phyloP scores from a whole-genome alignment of 768 basidiomycete genomes.

The Mycena olivaceomarginata region DNA sequence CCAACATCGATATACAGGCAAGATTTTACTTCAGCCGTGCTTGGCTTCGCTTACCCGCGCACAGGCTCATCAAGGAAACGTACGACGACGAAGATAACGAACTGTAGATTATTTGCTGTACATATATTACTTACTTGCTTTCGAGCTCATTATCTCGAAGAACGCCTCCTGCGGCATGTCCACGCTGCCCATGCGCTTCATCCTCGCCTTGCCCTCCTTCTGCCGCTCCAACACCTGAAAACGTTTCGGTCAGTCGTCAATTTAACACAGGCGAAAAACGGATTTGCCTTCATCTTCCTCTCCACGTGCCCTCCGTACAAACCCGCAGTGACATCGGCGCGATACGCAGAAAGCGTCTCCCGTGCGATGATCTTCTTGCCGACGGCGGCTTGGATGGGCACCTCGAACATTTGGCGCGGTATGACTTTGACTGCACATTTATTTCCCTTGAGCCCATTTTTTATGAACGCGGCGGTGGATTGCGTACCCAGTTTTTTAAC shows the following conservation, averaged over 20 bases:
- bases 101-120: slow-evolving; percentile 63
- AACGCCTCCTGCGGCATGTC: slow-evolving; percentile 97
- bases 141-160: slow-evolving; percentile 89
- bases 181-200: slow-evolving; percentile 93
- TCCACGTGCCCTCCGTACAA: slow-evolving; percentile 85
- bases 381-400: slow-evolving; percentile 95
- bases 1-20: slow-evolving; percentile 95
- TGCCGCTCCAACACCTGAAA: slow-evolving; percentile 88
- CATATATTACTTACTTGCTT: slow-evolving; percentile 53
- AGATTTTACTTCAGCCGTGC: not conserved
- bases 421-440: slow-evolving; percentile 86
- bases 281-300: slow-evolving; percentile 11
- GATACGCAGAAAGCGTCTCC: slow-evolving; percentile 89
- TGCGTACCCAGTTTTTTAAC: slow-evolving; percentile 92
- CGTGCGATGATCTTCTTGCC: slow-evolving; percentile 93
- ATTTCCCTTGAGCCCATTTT: not conserved
- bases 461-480: not conserved
- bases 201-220: slow-evolving; percentile 92
- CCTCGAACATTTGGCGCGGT: slow-evolving; percentile 94
- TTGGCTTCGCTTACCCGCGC: slow-evolving; percentile 41
- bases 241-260: not conserved
- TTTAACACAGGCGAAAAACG: not conserved
- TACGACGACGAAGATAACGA: slow-evolving; percentile 97
- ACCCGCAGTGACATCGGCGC: slow-evolving; percentile 95
- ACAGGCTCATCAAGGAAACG: slow-evolving; percentile 91